Base-by-base conservation (phyloP, 2,329 filamentous ascomycete genomes). In the Talaromyces islandicus region DNA sequence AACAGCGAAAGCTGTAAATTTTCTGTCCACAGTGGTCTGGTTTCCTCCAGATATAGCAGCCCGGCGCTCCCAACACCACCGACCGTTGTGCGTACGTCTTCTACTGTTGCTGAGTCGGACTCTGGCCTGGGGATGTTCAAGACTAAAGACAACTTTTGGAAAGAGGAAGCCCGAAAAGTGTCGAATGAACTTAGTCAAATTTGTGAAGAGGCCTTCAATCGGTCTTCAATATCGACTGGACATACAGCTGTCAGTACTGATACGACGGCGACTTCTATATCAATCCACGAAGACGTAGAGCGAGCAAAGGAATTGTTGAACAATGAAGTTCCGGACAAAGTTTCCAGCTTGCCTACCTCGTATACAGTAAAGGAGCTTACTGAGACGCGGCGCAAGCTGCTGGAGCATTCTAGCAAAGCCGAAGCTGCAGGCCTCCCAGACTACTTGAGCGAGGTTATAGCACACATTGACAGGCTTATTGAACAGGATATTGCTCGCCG, bases 171-270 rank as follows among this genome's bases (percentile, higher is more conserved):
- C 58, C 83, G 91, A 7, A 88, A 93, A 67, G 88, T 95, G 60
- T 96, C 91, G 66, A 85, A 85, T 67, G 91, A 91, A 67, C 87
- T 97, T 63, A 91, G 91, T 55, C 91, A 91, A 73, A 90, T 94
- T 61, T 95, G 92, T 69, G 92, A 97, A 69, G 90, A 94, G 68
- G 92, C 92, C 1, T 97, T 97, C 78, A 92, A 91, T 69, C 86
- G 88, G 66, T 82, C 78, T 58, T 88, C 81, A 0, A 73, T 82
- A 24, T 79, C 83, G 2, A 84, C 80, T 56, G 73, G 69, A 27
- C 76, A 76, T 3, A 81, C 80, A 0, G 74, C 76, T 19, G 69
- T 71, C 4, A 76, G 77, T 9, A 77, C 77, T 60, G 79, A 83
- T 38, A 84, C 83, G 2, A 83, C 83, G 29, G 78, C 80, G 6